Evolutionary conservation across 2,329 filamentous ascomycete species (phyloP), one percentile per base, ranked within the genome.

Genomic region (Penicillium sp.): DNA sequence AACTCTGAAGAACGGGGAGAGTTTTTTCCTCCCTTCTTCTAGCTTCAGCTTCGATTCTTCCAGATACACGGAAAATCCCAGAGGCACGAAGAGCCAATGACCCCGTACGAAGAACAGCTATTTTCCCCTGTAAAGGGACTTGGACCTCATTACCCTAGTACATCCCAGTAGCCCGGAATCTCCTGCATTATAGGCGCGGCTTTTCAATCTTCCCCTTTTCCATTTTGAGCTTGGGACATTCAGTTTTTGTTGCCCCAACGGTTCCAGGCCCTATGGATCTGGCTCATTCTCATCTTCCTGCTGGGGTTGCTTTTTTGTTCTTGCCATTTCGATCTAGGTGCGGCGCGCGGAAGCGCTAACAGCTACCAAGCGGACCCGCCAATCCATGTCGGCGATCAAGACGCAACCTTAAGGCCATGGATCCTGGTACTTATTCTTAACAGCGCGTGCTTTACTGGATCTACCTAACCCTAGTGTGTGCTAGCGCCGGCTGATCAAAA

Each of bases 251-350:
- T 45, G 29, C 35, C 39, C 29, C 27, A 27, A 29, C 21, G 21
- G 21, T 47, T 31, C 50, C 41, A 53, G 50, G 13, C n/a, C 44
- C 31, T n/a, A 22, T 21, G 14, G 11, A n/a, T 37, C 47, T 16
- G 35, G 39, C 26, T 43, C 48, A 19, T 44, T 33, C 47, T 57
- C 49, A 55, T 48, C 59, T 62, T 58, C 52, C 53, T 54, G 59
- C 50, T 48, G 24, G 41, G 33, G 21, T 59, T 64, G 52, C 57
- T 63, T 64, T 60, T 61, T 52, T 46, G 3, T 59, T 11, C 5
- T 48, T 53, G 56, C 62, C 60, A 26, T 57, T 67, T 66, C 37
- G n/a, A 66, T 63, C 62, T 52, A 59, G 46, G 26, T 63, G 57
- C 58, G 48, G 49, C 46, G 48, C 48, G 47, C 56, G 52, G 58